Percentiles rank a stretch among this genome's conserved stretches.
Evolutionary conservation across 2,329 filamentous ascomycete species (phyloP).

Genomic region (Arthrobotrys entomopaga): DNA sequence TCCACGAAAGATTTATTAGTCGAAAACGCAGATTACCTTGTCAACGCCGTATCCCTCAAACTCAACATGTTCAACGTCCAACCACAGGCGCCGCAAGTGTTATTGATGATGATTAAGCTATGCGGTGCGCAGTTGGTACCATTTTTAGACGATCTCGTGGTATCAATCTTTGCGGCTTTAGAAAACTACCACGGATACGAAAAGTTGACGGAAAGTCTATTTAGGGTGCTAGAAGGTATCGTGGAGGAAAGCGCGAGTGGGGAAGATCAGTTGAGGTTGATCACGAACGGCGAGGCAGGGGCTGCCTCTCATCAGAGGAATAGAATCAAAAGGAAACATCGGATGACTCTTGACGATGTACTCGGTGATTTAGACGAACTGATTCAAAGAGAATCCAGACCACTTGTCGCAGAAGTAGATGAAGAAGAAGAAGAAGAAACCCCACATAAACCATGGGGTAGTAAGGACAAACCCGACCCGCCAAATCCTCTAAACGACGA

Average conservation of each 20-base stretch:
- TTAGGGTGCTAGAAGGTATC: constrained; percentile 81
- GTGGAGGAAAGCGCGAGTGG: constrained; percentile 80
- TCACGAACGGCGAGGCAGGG: constrained; percentile 26
- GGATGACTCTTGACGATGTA: constrained; percentile 50
- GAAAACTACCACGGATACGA: constrained; percentile 96
- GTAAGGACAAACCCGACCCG: constrained; percentile 61
- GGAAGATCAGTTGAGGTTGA: constrained; percentile 63
- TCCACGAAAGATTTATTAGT: constrained; percentile 82
- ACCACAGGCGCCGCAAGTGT: constrained; percentile 86
- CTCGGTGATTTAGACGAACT: constrained; percentile 42
- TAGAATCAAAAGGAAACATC: constrained; percentile 25
- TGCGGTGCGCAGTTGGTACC: constrained; percentile 83
- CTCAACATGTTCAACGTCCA: constrained; percentile 93
- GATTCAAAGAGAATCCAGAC: constrained; percentile 28
- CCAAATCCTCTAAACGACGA: constrained; percentile 58
- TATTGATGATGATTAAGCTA: constrained; percentile 92
- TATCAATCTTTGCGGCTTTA: constrained; percentile 89
- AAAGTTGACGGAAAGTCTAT: constrained; percentile 83
- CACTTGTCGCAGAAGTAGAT: constrained; percentile 14
- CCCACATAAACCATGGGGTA: constrained; percentile 61
- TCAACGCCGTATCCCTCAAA: constrained; percentile 88
- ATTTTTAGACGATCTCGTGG: constrained; percentile 89
- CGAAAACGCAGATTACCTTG: constrained; percentile 93
- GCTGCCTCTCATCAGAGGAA: constrained; percentile 54
- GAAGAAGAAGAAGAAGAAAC: constrained; percentile 60